A percentile compares a stretch with the other conserved stretches of the same genome.
These are phyloP conservation scores for Hippophae tibetana DNA, from an alignment of 306 rosid genomes.

Conservation along the genomic window DNA sequence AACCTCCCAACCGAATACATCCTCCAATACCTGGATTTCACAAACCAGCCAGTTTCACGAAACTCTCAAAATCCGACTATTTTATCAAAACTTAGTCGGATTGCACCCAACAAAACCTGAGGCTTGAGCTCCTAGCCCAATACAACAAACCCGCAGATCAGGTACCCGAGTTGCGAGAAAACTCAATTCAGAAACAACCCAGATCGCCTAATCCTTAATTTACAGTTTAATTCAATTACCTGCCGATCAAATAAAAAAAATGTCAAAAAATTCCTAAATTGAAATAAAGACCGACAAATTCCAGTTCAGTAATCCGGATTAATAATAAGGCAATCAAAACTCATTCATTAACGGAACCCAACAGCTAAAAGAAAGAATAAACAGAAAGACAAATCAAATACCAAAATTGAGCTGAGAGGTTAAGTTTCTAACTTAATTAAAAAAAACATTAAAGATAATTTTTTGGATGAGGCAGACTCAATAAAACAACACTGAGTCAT, in stretches of 20 bases:
- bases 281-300: too few species aligned
- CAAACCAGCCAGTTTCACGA: conserved; percentile 7
- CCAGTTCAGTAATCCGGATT: too few species aligned
- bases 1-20: conserved; percentile 86
- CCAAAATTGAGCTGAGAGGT: too few species aligned
- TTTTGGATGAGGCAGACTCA: too few species aligned
- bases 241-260: neutral
- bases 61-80: conserved; percentile 15
- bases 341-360: too few species aligned
- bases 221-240: conserved; percentile 1
- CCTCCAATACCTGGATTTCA: conserved; percentile 21
- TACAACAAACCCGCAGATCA: neutral
- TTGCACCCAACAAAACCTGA: conserved; percentile 15
- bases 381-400: too few species aligned
- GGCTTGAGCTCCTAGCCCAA: neutral
- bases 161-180: neutral
- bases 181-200: conserved; percentile 15
- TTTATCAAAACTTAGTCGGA: neutral
- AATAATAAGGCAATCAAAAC: too few species aligned
- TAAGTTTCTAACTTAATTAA: too few species aligned
- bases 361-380: too few species aligned
- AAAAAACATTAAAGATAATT: too few species aligned
- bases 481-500: too few species aligned
- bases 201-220: conserved; percentile 8
- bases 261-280: too few species aligned